These are phyloP conservation scores for Isatis lusitanica DNA, from an alignment of 441 rosid species.

Conservation along the genomic window DNA sequence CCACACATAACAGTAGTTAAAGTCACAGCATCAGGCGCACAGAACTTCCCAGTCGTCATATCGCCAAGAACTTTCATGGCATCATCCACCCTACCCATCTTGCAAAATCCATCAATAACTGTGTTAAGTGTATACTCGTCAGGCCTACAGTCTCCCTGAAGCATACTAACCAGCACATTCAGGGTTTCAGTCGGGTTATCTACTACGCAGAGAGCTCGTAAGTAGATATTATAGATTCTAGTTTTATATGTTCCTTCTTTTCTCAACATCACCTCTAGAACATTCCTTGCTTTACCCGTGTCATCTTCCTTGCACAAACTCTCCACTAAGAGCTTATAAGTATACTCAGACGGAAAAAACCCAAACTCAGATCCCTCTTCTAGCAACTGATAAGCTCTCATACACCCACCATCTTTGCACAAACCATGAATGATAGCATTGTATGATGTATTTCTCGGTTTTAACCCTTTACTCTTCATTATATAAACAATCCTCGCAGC, in stretches of 20 bases:
- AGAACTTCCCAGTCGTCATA: conserved; percentile 72
- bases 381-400: conserved; percentile 80
- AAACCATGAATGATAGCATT: conserved; percentile 77
- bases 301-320: conserved; percentile 63
- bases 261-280: conserved; percentile 57
- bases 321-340: conserved; percentile 69
- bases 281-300: conserved; percentile 50
- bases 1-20: conserved; percentile 65
- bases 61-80: conserved; percentile 68
- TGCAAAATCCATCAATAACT: conserved; percentile 74
- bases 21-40: conserved; percentile 71
- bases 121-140: conserved; percentile 81
- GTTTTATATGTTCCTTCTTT: conserved; percentile 53
- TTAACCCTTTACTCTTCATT: conserved; percentile 62
- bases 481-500: conserved; percentile 76
- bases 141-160: conserved; percentile 66
- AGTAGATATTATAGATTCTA: conserved; percentile 69
- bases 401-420: conserved; percentile 65
- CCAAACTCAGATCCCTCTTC: conserved; percentile 68
- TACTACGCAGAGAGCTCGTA: conserved; percentile 62
- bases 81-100: conserved; percentile 67
- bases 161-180: conserved; percentile 71
- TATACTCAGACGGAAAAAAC: conserved; percentile 66
- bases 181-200: conserved; percentile 66
- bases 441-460: conserved; percentile 59